Evolutionary conservation across 2,329 filamentous ascomycete species (phyloP), one percentile per base, ranked within the genome.

Genomic region (Dactylellina drechsleri): DNA sequence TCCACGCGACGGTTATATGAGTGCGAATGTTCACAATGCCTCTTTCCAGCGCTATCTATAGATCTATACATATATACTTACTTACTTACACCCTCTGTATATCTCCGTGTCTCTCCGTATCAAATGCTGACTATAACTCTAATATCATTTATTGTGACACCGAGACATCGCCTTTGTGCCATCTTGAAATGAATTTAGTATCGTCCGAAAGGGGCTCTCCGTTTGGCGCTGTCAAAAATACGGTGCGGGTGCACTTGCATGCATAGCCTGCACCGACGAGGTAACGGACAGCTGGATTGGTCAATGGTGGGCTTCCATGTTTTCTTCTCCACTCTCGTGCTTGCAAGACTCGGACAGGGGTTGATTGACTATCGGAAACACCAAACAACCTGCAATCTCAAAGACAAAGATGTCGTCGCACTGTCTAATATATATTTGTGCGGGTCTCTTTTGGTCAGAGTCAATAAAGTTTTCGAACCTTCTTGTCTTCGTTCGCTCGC

Each of bases 331-430:
- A 13, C n/a, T 41, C 13, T 47, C 43, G 43, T 47, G 13, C 61
- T 28, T 52, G 36, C 12, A 3, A 20, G 53, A 60, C 57, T 41
- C 43, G 43, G 57, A 64, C 56, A 74, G 70, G 70, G 58, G 45
- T 23, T n/a, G 1, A 7, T 36, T 7, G 28, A 23, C 20, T 50
- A 75, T 65, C 64, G 57, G 64, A 75, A 68, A 75, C 58, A 20
- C 43, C 62, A 45, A 36, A 47, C 15, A 28, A 36, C 71, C 71
- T 75, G 71, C 59, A 75, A 75, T 68, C 58, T 75, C 45, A 59
- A 61, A 54, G 52, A 50, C 50, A 49, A 56, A 26, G 36, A 43
- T 66, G 47, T 47, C n/a, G 36, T 28, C 23, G 2, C 2, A 28
- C n/a, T n/a, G 23, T 23, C 12, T 31, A 10, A 20, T 36, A 36